Base-by-base conservation (phyloP, 495 filamentous ascomycete genomes). In the Hyaloscypha finlandica region DNA sequence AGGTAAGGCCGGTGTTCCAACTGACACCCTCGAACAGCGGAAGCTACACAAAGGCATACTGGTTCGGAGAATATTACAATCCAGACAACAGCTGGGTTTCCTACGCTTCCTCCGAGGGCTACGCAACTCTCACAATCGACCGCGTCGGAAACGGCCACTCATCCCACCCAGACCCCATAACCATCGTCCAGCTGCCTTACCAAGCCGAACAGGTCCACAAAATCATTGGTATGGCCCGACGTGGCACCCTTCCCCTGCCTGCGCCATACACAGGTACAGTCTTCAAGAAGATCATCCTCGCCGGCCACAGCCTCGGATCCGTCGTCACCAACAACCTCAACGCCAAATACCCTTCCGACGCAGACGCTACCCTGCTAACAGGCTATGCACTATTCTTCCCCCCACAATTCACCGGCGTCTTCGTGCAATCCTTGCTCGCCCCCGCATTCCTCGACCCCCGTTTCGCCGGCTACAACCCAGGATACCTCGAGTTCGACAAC, bases 291-390 rank as follows among this genome's bases (percentile, higher is more conserved):
- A 54, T 76, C 16, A 68, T 73, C 19, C 83, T 88, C 65, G 82
- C 86, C 8, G 88, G 88, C 31, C 85, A 87, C 75, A 80, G 76
- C 22, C 85, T 80, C 70, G 84, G 84, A 58, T 83, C 81, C 3
- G 58, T 81, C 14, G 75, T 81, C 31, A 78, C 76, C 29, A 81
- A 81, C 70, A 71, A 73, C 42, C 72, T 89, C 25, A 76, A 79
- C 6, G 75, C 78, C 8, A 73, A 74, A 60, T 78, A 86, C 66
- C 86, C 86, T 2, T 70, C 74, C 53, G 75, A 82, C 66, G 83
- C 82, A 1, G 85, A 89, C 70, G 86, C 79, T 6, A 74, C 88
- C 30, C 74, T 87, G 42, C 77, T 90, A 30, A 87, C 85, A 5
- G 87, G 88, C 9, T 90, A 81, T 71, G 78, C 53, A 4, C 2